Conservation (phyloP, 768 basidiomycete genomes). For the Asterophora parasitica region DNA sequence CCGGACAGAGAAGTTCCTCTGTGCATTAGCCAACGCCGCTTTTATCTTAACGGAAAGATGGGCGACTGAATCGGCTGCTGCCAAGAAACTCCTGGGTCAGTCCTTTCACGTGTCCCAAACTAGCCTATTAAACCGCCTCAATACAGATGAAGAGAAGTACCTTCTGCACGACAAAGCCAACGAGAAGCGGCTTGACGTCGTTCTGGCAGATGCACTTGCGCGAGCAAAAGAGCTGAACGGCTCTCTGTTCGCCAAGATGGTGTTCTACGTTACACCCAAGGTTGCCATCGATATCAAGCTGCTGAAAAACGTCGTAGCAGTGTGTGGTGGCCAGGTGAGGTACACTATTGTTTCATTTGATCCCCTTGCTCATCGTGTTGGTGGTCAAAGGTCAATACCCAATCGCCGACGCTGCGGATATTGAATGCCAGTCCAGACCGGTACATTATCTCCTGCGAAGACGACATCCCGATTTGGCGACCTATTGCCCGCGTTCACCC, state of each 20-base stretch:
- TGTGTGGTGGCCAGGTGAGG: slow-evolving; percentile 68
- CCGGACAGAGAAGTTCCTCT: slow-evolving; percentile 86
- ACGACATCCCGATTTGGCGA: slow-evolving; percentile 64
- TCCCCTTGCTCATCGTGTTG: slow-evolving; percentile 1
- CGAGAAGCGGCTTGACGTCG: slow-evolving; percentile 66
- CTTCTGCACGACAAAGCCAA: slow-evolving; percentile 52
- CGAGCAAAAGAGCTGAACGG: slow-evolving; percentile 51
- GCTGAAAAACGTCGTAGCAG: slow-evolving; percentile 63
- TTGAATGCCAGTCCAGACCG: slow-evolving; percentile 47
- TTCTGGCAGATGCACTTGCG: slow-evolving; percentile 52
- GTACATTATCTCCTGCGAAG: slow-evolving; percentile 61
- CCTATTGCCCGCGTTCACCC: slow-evolving; percentile 45
- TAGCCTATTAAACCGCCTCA: neutral
- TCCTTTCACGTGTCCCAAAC: slow-evolving; percentile 6
- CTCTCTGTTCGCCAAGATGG: slow-evolving; percentile 57
- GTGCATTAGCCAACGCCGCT: slow-evolving; percentile 61
- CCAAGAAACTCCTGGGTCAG: slow-evolving; percentile 61
- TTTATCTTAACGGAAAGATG: slow-evolving; percentile 64
- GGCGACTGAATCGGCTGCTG: slow-evolving; percentile 56
- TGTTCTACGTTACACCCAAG: slow-evolving; percentile 72
- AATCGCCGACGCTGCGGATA: slow-evolving; percentile 51
- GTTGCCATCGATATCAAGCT: slow-evolving; percentile 55
- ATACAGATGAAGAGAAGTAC: slow-evolving; percentile 59
- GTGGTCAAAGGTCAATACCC: slow-evolving; percentile 33
- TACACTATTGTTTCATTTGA: neutral